A percentile compares a stretch with the other conserved stretches of the same genome.
Evolutionary conservation across 2,329 filamentous ascomycete species (phyloP).

Genomic region (Clonostachys rosea): DNA sequence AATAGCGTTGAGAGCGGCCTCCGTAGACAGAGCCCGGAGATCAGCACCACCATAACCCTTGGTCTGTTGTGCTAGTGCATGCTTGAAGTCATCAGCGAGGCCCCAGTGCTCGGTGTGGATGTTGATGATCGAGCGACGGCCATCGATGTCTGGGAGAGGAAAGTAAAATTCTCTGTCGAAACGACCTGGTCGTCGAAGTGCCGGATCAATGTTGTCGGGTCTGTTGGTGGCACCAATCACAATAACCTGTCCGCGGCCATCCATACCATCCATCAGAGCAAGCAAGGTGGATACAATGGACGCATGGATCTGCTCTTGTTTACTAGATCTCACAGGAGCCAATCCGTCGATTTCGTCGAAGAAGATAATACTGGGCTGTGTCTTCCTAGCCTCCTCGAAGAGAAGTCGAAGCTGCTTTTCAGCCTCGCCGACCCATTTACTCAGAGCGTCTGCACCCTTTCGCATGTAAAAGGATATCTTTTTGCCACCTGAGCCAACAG

Average conservation of each 20-base stretch:
- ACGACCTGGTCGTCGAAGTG: slow-evolving; percentile 86
- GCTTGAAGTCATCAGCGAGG: slow-evolving; percentile 73
- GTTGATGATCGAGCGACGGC: slow-evolving; percentile 80
- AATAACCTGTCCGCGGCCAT: slow-evolving; percentile 95
- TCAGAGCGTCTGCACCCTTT: slow-evolving; percentile 94
- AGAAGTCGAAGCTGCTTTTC: slow-evolving; percentile 90
- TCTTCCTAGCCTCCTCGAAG: slow-evolving; percentile 93
- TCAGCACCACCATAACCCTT: slow-evolving; percentile 98
- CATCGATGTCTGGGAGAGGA: slow-evolving; percentile 77
- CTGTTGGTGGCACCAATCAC: slow-evolving; percentile 98
- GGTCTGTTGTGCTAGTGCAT: slow-evolving; percentile 77
- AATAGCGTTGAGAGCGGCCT: slow-evolving; percentile 92
- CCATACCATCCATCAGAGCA: slow-evolving; percentile 96
- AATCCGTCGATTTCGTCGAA: slow-evolving; percentile 98
- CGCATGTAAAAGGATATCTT: slow-evolving; percentile 99
- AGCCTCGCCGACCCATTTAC: slow-evolving; percentile 98
- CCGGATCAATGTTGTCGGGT: slow-evolving; percentile 93
- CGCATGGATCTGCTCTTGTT: slow-evolving; percentile 97
- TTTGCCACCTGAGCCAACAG: slow-evolving; percentile 79
- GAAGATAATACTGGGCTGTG: slow-evolving; percentile 98
- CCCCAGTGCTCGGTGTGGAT: slow-evolving; percentile 97
- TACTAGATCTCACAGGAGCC: slow-evolving; percentile 92
- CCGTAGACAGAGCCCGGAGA: slow-evolving; percentile 87
- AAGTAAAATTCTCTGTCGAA: slow-evolving; percentile 99
- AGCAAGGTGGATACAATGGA: slow-evolving; percentile 95